Conservation (phyloP, 202 grass and related monocot species). For the Cymbopogon flexuosus region DNA sequence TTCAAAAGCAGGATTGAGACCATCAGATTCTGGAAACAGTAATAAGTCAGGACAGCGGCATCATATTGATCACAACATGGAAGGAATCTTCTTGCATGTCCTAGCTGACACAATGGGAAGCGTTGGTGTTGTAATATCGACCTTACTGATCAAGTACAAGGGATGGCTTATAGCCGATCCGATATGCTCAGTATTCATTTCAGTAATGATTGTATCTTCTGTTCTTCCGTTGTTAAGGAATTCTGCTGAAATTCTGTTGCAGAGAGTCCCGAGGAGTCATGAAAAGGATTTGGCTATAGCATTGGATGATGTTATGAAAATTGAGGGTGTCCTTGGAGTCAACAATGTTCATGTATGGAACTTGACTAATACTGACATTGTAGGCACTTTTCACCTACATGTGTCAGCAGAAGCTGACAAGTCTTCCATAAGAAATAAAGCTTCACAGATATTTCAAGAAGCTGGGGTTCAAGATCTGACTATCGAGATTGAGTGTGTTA, state of each 20-base stretch:
- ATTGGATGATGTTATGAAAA: conserved; percentile 56
- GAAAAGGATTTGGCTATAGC: conserved; percentile 69
- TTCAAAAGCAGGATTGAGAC: conserved; percentile 13
- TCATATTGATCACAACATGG: conserved; percentile 93
- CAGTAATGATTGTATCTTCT: conserved; percentile 86
- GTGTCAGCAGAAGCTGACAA: conserved; percentile 56
- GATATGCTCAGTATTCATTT: conserved; percentile 96
- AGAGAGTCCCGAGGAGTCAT: conserved; percentile 80
- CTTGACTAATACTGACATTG: conserved; percentile 86
- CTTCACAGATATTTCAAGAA: conserved; percentile 57
- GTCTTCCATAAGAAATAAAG: conserved; percentile 43
- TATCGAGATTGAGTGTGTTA: conserved; percentile 70
- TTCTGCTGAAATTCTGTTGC: conserved; percentile 96
- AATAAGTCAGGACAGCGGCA: conserved; percentile 34
- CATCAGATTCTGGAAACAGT: conserved; percentile 22
- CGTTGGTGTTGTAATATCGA: conserved; percentile 83
- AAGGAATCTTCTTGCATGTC: conserved; percentile 98
- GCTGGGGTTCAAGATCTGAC: conserved; percentile 82
- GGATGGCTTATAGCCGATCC: conserved; percentile 93
- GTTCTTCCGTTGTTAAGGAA: conserved; percentile 87
- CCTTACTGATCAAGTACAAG: conserved; percentile 93
- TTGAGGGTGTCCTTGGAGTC: conserved; percentile 61
- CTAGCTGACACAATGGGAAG: conserved; percentile 97
- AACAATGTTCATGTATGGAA: conserved; percentile 86
- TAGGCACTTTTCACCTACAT: conserved; percentile 72